A percentile compares a stretch with the other conserved stretches of the same genome.
Conservation (phyloP, 2,329 filamentous ascomycete genomes). For the Diaporthe ampelina region DNA sequence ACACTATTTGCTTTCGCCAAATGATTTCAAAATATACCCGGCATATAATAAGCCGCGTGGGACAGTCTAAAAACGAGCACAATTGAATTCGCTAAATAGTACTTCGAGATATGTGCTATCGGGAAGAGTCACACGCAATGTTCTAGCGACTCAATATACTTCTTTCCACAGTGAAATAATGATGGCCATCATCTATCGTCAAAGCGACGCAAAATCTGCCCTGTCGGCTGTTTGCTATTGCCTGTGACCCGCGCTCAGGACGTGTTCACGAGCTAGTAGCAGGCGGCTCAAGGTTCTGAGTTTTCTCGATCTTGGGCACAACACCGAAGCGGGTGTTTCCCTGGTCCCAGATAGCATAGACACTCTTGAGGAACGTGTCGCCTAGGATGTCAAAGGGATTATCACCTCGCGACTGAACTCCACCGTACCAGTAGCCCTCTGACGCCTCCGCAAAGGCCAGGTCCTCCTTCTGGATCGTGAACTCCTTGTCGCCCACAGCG, state of each 20-base stretch:
- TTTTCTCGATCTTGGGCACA: constrained; percentile 66
- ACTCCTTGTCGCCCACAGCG: constrained; percentile 72
- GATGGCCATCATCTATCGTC: not conserved
- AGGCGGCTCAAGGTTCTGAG: constrained; percentile 50
- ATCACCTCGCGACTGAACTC: constrained; percentile 73
- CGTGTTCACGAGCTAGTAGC: constrained; percentile 32
- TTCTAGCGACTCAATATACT: not conserved
- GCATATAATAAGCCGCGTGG: too few species aligned
- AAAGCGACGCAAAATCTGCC: not conserved
- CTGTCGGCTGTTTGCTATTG: too few species aligned
- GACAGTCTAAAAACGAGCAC: not conserved
- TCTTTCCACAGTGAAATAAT: constrained; percentile 1
- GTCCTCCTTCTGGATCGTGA: constrained; percentile 67
- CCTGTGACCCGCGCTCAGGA: not conserved
- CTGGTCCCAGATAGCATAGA: constrained; percentile 78
- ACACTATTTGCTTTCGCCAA: not conserved
- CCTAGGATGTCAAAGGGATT: constrained; percentile 74
- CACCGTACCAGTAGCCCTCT: constrained; percentile 71
- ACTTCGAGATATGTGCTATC: not conserved
- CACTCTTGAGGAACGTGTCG: constrained; percentile 73
- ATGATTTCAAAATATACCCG: not conserved
- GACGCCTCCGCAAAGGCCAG: constrained; percentile 48
- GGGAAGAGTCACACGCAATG: not conserved
- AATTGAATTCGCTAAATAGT: constrained; percentile 31
- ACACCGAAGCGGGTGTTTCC: constrained; percentile 71